Conservation (phyloP, 2,329 filamentous ascomycete species). For the Diaporthe velutina region DNA sequence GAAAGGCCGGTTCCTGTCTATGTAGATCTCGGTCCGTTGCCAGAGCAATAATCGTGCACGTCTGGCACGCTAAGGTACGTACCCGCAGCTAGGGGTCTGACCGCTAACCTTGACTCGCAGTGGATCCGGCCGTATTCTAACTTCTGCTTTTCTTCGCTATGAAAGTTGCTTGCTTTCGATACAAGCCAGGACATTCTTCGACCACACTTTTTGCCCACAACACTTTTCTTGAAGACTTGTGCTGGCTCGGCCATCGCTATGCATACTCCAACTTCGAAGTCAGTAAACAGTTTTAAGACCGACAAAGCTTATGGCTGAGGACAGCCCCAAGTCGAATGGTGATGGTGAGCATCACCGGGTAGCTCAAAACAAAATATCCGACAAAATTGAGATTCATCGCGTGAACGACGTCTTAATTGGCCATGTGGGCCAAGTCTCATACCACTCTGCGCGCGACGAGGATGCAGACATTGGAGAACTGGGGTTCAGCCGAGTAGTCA, state of each 20-base stretch:
- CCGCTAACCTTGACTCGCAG: constrained; percentile 29
- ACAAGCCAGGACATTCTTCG: background rate
- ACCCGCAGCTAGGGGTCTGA: constrained; percentile 2
- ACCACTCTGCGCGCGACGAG: constrained; percentile 49
- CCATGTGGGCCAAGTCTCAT: constrained; percentile 64
- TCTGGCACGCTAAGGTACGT: constrained; percentile 1
- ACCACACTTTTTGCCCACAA: constrained; percentile 1
- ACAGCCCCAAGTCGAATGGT: constrained; percentile 3
- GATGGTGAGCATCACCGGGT: constrained; percentile 13
- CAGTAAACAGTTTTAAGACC: constrained; percentile 28
- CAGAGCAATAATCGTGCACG: constrained; percentile 36
- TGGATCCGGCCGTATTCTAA: constrained; percentile 18
- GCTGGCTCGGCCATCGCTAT: constrained; percentile 31
- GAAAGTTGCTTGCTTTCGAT: constrained; percentile 23
- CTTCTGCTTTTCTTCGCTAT: constrained; percentile 5
- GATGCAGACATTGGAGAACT: constrained; percentile 54
- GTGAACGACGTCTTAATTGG: constrained; percentile 64
- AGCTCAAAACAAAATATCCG: constrained; percentile 28
- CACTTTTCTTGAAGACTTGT: background rate
- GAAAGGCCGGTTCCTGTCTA: background rate
- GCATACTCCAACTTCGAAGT: constrained; percentile 22
- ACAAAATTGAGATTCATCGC: constrained; percentile 49
- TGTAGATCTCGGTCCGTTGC: constrained; percentile 35
- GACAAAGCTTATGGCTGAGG: constrained; percentile 45
- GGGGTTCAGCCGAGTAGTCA: constrained; percentile 49